Base-by-base conservation (phyloP, 495 filamentous ascomycete genomes). In the Clohesyomyces aquaticus region DNA sequence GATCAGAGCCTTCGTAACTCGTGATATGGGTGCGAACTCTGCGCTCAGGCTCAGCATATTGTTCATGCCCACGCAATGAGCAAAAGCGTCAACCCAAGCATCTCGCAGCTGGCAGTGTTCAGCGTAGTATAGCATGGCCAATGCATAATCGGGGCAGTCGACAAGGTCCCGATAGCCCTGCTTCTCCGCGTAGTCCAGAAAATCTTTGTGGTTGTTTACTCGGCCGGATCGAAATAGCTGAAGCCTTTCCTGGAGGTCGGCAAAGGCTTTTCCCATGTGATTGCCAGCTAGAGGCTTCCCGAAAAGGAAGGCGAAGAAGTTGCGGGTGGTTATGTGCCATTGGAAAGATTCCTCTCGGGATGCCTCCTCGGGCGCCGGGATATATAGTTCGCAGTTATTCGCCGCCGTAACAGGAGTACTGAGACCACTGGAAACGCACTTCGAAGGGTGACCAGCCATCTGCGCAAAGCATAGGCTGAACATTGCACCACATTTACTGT, bases 21-120 rank as follows among this genome's bases (percentile, higher is more conserved):
- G 76, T 23, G 79, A 83, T 35, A 88, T 73, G n/a, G 73, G 71
- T 84, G 81, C 78, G 56, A 82, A 88, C 63, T 87, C 87, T 18
- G 74, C 59, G 61, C 79, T 80, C 3, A 64, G 55, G 55, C 72
- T 72, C 19, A 90, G 61, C 18, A 72, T 73, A 19, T 85, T 82
- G 65, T 77, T 81, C 87, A 89, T 89, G 50, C 87, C 87, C 35
- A 82, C 80, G 66, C 86, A 88, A 63, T 90, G 87, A 11, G 79
- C 82, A 70, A 88, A 88, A 0, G 86, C 82, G 65, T 87, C 79
- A 14, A 80, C 81, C 77, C 85, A 89, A 22, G 87, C 68, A 23
- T 82, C 77, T 38, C 71, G 77, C 21, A 87, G 67, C 55, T 79
- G 76, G 59, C 81, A 83, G 49, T 77, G 73, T 62, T 89, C 87